Evolutionary conservation across 192 early-diverging fungal genomes (phyloP).

Genomic region (Glomus cerebriforme): DNA sequence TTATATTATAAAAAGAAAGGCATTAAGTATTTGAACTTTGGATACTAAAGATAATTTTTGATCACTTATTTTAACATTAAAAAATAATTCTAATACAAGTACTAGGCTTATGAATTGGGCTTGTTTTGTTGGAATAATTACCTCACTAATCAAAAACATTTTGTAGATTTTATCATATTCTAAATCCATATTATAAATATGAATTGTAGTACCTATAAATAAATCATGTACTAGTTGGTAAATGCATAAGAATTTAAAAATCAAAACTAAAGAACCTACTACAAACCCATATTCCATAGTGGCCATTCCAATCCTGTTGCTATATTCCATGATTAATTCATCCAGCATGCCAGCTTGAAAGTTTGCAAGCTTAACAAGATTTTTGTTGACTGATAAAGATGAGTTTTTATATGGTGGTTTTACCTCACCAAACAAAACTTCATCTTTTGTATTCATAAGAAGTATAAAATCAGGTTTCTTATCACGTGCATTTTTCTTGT

Average conservation of each 20-base stretch:
- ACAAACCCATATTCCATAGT: constrained; percentile 15
- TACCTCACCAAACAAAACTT: background rate
- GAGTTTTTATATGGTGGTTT: background rate
- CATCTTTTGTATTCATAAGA: background rate
- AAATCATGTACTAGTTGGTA: background rate
- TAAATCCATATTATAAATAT: constrained; percentile 14
- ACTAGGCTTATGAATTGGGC: background rate
- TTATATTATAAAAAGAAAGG: too few relatives aligned
- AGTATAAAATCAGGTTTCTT: background rate
- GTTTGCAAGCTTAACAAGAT: background rate
- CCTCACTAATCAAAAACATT: constrained; percentile 20
- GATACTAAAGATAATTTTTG: too few relatives aligned
- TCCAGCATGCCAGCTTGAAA: background rate
- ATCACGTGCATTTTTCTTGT: background rate
- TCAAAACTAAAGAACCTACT: background rate
- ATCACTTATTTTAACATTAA: background rate
- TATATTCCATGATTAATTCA: background rate
- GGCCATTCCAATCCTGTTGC: background rate
- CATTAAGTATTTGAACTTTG: too few relatives aligned
- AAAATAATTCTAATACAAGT: constrained; percentile 16
- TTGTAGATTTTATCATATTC: constrained; percentile 14
- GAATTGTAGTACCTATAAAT: constrained; percentile 6
- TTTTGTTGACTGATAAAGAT: background rate
- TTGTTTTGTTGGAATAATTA: constrained; percentile 7
- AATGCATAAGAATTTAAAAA: constrained; percentile 15